Evolutionary conservation across 2,329 filamentous ascomycete species (phyloP).

Genomic region (Biscogniauxia marginata): DNA sequence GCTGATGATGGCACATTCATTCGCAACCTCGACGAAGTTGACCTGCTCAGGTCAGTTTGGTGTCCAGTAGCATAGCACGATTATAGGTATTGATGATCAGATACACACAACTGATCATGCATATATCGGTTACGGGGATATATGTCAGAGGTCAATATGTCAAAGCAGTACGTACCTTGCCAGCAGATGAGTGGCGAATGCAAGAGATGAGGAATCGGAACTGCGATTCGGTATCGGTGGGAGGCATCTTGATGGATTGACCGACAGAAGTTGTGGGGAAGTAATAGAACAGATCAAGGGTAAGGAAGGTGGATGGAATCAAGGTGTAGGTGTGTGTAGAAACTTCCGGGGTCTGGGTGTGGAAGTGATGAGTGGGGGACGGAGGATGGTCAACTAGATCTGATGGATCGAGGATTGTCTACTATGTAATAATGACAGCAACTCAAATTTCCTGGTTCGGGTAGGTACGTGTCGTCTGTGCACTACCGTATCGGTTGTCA

Average conservation of each 20-base stretch:
- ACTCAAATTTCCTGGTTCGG: not conserved
- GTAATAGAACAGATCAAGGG: not conserved
- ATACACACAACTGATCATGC: not conserved
- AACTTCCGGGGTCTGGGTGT: not conserved
- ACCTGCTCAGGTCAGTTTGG: slow-evolving; percentile 44
- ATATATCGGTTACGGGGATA: too few species aligned
- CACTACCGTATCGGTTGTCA: not conserved
- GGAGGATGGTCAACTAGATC: not conserved
- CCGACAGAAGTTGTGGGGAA: not conserved
- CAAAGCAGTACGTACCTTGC: slow-evolving; percentile 49
- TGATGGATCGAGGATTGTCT: not conserved
- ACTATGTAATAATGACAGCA: too few species aligned
- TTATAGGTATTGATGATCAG: too few species aligned
- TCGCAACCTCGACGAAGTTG: slow-evolving; percentile 63
- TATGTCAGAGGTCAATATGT: not conserved
- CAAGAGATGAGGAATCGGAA: slow-evolving; percentile 66
- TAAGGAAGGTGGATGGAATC: not conserved
- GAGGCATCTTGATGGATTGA: slow-evolving; percentile 41
- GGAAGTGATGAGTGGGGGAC: not conserved
- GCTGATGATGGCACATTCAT: slow-evolving; percentile 60
- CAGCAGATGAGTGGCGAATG: slow-evolving; percentile 58
- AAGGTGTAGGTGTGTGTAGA: not conserved
- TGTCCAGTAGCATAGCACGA: slow-evolving; percentile 1
- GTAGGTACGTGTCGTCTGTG: not conserved
- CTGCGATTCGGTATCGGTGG: slow-evolving; percentile 52